Percentiles rank a stretch among this genome's conserved stretches.
phyloP scores from a whole-genome alignment of 306 rosid genomes.

The Casuarina glauca region DNA sequence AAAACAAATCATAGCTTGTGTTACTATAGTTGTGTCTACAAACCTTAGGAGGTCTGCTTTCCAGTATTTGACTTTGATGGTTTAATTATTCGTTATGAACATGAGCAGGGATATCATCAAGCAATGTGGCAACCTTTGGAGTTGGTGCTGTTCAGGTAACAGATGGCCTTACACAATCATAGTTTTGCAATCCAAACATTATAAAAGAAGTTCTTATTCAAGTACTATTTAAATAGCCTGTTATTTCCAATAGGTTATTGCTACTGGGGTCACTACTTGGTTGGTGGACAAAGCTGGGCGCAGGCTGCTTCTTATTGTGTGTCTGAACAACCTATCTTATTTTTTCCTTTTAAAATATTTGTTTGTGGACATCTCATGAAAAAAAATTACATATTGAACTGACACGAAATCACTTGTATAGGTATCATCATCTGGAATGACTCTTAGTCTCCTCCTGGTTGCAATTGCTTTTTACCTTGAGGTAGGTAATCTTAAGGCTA shows the following conservation, averaged over 20 bases:
- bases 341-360: not conserved
- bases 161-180: slow-evolving; percentile 2
- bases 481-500: slow-evolving; percentile 37
- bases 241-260: slow-evolving; percentile 51
- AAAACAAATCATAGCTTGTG: slow-evolving; percentile 16
- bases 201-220: slow-evolving; percentile 8
- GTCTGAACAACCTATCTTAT: slow-evolving; percentile 25
- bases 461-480: slow-evolving; percentile 62
- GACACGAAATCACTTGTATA: slow-evolving; percentile 36
- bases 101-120: slow-evolving; percentile 64
- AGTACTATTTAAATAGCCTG: slow-evolving; percentile 1
- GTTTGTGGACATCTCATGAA: not conserved
- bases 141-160: slow-evolving; percentile 76
- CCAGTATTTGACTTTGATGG: slow-evolving; percentile 26
- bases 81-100: slow-evolving; percentile 4
- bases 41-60: slow-evolving; percentile 20
- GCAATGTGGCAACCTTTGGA: slow-evolving; percentile 64
- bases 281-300: slow-evolving; percentile 81
- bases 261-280: slow-evolving; percentile 76
- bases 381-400: not conserved
- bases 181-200: not conserved
- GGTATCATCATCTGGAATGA: slow-evolving; percentile 70
- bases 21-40: slow-evolving; percentile 6
- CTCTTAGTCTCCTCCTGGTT: slow-evolving; percentile 68
- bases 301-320: slow-evolving; percentile 65